phyloP scores from a whole-genome alignment of 106 monocot species.

The Dioscorea dumetorum region DNA sequence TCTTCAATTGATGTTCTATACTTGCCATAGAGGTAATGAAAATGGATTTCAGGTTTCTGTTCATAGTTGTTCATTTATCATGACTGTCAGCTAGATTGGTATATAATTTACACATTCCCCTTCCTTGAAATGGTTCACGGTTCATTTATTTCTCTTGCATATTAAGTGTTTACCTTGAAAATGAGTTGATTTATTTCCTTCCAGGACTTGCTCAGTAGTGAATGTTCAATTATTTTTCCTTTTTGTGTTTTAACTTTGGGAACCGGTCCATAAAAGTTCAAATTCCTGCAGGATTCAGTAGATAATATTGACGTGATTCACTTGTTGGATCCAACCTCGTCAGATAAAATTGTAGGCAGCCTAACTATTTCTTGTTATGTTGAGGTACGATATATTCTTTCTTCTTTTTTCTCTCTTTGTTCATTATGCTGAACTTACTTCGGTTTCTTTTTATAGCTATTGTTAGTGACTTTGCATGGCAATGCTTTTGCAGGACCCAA shows the following conservation, averaged over 20 bases:
- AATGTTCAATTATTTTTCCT: neutral
- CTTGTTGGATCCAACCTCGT: slow-evolving; percentile 63
- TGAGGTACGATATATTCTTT: slow-evolving; percentile 53
- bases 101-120: too few relatives aligned
- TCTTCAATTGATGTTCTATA: too few relatives aligned
- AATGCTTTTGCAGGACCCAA: slow-evolving; percentile 63
- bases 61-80: too few relatives aligned
- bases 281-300: slow-evolving; percentile 42
- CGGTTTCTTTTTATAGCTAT: neutral
- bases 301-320: slow-evolving; percentile 27
- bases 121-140: too few relatives aligned
- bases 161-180: too few relatives aligned
- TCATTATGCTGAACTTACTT: neutral
- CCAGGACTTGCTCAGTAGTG: neutral
- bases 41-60: too few relatives aligned
- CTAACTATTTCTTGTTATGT: slow-evolving; percentile 60
- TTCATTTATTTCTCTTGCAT: too few relatives aligned
- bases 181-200: neutral
- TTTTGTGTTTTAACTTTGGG: neutral
- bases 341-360: slow-evolving; percentile 44
- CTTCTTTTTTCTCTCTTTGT: neutral
- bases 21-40: too few relatives aligned
- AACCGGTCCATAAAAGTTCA: neutral
- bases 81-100: too few relatives aligned
- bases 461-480: neutral